Percentiles rank a stretch among this genome's conserved stretches.
phyloP scores from a whole-genome alignment of 768 basidiomycete species.

The Leucosporidium creatinivorum region DNA sequence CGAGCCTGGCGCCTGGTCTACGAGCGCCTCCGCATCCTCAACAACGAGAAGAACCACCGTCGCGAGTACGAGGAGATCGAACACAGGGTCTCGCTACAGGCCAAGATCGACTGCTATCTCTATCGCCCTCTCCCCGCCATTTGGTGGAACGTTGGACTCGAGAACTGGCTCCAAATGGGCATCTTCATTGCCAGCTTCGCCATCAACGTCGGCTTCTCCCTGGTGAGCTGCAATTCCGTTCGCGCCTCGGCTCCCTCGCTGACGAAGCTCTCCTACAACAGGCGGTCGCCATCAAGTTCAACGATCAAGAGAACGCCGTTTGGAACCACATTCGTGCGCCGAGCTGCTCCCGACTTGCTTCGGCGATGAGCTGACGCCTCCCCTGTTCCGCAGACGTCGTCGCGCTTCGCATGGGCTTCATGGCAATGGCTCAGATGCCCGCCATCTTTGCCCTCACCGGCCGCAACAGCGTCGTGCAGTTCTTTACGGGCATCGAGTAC shows the following conservation, averaged over 20 bases:
- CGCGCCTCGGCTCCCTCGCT: background rate
- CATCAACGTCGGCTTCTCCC: conserved; percentile 25
- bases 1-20: too few relatives aligned
- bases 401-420: conserved; percentile 24
- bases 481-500: conserved; percentile 30
- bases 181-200: conserved; percentile 15
- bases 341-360: too few relatives aligned
- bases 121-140: background rate
- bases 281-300: background rate
- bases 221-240: conserved; percentile 6
- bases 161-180: conserved; percentile 23
- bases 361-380: too few relatives aligned
- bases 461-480: conserved; percentile 26
- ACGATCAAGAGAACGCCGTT: background rate
- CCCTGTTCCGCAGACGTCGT: conserved; percentile 3
- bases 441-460: conserved; percentile 25
- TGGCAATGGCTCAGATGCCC: conserved; percentile 27
- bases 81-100: background rate
- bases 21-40: too few relatives aligned
- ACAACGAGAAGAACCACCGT: too few relatives aligned
- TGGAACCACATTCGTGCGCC: conserved; percentile 10
- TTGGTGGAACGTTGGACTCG: conserved; percentile 8
- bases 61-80: too few relatives aligned
- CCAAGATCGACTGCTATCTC: background rate
- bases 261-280: too few relatives aligned